Percentiles rank a stretch among this genome's conserved stretches.
Conservation (phyloP, 2,329 filamentous ascomycete genomes). For the Didymella exigua region DNA sequence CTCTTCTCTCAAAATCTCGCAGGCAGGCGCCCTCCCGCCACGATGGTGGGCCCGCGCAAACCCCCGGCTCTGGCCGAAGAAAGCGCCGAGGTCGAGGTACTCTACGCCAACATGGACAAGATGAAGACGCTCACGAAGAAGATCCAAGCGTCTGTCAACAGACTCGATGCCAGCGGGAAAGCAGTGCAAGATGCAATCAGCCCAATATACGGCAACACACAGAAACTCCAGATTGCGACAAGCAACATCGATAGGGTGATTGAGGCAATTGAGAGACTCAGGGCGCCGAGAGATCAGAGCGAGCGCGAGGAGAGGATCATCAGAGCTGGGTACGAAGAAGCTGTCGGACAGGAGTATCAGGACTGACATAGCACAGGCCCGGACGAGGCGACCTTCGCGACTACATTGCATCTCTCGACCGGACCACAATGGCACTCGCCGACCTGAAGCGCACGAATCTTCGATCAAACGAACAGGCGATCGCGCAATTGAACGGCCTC, state of each 20-base stretch:
- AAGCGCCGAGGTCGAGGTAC: slow-evolving; percentile 70
- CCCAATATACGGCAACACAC: slow-evolving; percentile 90
- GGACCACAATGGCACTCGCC: slow-evolving; percentile 80
- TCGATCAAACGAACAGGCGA: slow-evolving; percentile 87
- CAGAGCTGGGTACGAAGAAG: slow-evolving; percentile 66
- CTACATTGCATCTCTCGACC: slow-evolving; percentile 88
- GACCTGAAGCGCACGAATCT: slow-evolving; percentile 91
- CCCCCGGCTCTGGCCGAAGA: slow-evolving; percentile 65
- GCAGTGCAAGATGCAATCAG: slow-evolving; percentile 91
- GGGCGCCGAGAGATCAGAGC: slow-evolving; percentile 90
- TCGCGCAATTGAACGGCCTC: slow-evolving; percentile 77
- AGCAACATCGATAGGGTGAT: slow-evolving; percentile 88
- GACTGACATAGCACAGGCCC: slow-evolving; percentile 15
- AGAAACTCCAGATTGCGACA: slow-evolving; percentile 83
- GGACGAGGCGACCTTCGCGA: slow-evolving; percentile 75
- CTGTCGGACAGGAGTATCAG: not conserved
- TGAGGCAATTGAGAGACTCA: slow-evolving; percentile 83
- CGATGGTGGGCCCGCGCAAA: slow-evolving; percentile 62
- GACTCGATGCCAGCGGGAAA: slow-evolving; percentile 86
- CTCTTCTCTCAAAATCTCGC: slow-evolving; percentile 9
- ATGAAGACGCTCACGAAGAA: slow-evolving; percentile 93
- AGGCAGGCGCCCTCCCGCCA: slow-evolving; percentile 34
- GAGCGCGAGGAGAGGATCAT: slow-evolving; percentile 92
- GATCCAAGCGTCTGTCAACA: slow-evolving; percentile 84
- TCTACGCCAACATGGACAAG: slow-evolving; percentile 80